phyloP scores from a whole-genome alignment of 1,284 basidiomycete species.

The Puccinia coronata region DNA sequence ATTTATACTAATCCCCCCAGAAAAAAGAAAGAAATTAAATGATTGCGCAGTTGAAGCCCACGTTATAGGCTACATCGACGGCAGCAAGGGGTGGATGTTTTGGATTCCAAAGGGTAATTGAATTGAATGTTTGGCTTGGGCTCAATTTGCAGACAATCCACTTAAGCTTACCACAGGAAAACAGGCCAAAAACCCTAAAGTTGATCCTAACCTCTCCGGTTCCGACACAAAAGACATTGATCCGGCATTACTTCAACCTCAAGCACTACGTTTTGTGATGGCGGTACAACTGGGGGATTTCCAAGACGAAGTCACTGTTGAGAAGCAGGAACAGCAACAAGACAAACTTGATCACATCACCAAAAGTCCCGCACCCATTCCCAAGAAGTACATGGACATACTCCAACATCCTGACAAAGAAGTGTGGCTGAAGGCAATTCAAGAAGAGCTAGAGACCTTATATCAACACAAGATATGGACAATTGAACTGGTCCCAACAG shows the following conservation, averaged over 20 bases:
- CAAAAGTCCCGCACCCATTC: not conserved
- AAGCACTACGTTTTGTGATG: constrained; percentile 1
- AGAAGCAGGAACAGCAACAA: not conserved
- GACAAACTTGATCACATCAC: not conserved
- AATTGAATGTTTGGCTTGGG: not conserved
- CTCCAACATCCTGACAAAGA: not conserved
- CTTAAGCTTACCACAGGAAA: not conserved
- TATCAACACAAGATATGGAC: too few species aligned
- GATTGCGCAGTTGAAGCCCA: not conserved
- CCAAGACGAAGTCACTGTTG: not conserved
- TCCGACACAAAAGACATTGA: not conserved
- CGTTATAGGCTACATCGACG: constrained; percentile 10
- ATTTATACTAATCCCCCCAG: too few species aligned
- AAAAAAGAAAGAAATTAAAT: too few species aligned
- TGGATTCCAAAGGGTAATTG: not conserved
- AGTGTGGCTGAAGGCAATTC: not conserved
- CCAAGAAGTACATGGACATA: not conserved
- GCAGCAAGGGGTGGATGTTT: constrained; percentile 22
- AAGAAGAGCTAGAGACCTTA: not conserved
- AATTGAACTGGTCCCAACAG: too few species aligned
- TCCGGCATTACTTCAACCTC: not conserved
- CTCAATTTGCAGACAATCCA: not conserved
- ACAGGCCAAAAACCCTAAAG: not conserved
- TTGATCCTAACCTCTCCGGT: too few species aligned
- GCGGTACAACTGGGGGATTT: not conserved